phyloP scores from a whole-genome alignment of 2,329 filamentous ascomycete species.

The Pseudopithomyces maydicus region DNA sequence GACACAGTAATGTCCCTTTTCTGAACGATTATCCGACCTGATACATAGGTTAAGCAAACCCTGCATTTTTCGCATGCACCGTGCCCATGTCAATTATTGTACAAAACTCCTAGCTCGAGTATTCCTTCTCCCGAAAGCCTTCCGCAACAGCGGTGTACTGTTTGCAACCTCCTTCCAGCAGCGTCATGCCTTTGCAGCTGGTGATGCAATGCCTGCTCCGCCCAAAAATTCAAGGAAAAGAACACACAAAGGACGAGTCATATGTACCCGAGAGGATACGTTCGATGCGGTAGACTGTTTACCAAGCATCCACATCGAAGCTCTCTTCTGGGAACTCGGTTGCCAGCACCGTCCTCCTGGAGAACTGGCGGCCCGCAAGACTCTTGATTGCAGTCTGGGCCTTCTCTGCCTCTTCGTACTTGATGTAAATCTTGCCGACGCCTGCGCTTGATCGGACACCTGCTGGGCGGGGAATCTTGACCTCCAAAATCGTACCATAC shows the following conservation, averaged over 20 bases:
- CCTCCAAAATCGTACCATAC: slow-evolving; percentile 80
- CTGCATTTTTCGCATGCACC: background rate
- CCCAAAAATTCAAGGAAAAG: slow-evolving; percentile 1
- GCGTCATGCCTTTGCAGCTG: background rate
- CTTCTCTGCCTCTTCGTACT: slow-evolving; percentile 78
- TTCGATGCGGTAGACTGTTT: background rate
- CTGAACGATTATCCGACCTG: background rate
- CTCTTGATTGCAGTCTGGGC: slow-evolving; percentile 84
- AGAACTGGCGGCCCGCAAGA: slow-evolving; percentile 94
- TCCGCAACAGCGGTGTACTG: background rate
- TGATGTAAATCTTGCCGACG: slow-evolving; percentile 97
- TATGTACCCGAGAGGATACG: background rate
- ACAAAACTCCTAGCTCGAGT: slow-evolving; percentile 1
- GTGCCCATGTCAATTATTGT: slow-evolving; percentile 14
- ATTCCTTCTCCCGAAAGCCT: background rate
- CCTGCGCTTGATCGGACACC: slow-evolving; percentile 84
- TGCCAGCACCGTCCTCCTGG: slow-evolving; percentile 92
- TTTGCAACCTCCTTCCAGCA: background rate
- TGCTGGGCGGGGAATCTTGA: slow-evolving; percentile 89
- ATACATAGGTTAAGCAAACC: background rate
- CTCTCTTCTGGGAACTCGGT: slow-evolving; percentile 99
- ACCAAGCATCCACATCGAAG: slow-evolving; percentile 92
- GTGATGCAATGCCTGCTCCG: background rate
- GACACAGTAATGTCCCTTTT: background rate
- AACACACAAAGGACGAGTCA: slow-evolving; percentile 28